Percentiles rank a stretch among this genome's conserved stretches.
Conservation (phyloP, 2,329 filamentous ascomycete species). For the Fusarium austroafricanum region DNA sequence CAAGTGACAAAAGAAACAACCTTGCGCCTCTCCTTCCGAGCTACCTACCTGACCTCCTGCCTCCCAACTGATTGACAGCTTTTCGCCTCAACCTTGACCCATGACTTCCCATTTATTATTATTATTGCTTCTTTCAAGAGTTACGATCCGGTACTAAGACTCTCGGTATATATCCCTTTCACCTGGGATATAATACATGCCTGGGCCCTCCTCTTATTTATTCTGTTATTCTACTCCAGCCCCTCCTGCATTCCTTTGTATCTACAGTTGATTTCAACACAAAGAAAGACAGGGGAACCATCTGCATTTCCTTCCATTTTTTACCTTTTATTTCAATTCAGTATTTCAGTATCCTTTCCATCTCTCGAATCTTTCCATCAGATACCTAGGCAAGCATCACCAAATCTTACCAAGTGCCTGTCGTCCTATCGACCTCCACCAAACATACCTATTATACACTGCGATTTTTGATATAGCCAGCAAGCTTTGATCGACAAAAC, state of each 20-base stretch:
- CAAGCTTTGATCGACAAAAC: not conserved
- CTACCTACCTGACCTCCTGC: not conserved
- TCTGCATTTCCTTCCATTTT: not conserved
- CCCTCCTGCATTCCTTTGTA: not conserved
- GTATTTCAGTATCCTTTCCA: not conserved
- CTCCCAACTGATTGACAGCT: not conserved
- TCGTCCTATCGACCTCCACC: not conserved
- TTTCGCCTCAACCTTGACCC: conserved; percentile 19
- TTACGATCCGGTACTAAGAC: not conserved
- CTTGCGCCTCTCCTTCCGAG: not conserved
- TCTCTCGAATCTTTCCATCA: not conserved
- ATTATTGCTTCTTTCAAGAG: conserved; percentile 17
- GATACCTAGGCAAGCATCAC: not conserved
- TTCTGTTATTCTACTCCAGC: not conserved
- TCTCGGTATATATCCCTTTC: conserved; percentile 1
- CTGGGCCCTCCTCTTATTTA: conserved; percentile 1
- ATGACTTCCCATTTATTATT: conserved; percentile 24
- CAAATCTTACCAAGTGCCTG: not conserved
- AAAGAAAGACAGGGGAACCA: not conserved
- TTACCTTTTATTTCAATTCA: not conserved
- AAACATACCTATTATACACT: not conserved
- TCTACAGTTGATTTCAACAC: conserved; percentile 6
- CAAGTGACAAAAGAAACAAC: conserved; percentile 15
- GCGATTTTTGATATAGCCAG: not conserved
- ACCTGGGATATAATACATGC: conserved; percentile 24